Evolutionary conservation across 108 stramenopile species (phyloP).

Genomic region (Cyclotella atomus): DNA sequence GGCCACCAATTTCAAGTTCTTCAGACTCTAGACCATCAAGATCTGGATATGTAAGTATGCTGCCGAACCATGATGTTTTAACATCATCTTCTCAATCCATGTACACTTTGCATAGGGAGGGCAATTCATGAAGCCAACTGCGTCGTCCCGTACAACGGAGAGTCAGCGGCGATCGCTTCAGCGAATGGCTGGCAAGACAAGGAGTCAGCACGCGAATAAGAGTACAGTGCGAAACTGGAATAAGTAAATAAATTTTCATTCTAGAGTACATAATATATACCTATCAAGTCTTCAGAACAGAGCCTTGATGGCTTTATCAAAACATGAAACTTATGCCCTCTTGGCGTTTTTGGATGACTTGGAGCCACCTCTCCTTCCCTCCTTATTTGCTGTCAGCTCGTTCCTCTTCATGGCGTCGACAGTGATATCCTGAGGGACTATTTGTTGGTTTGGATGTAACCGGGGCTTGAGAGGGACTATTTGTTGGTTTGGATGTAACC

Average conservation of each 20-base stretch:
- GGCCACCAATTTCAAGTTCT: constrained; percentile 21
- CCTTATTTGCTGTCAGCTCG: neutral
- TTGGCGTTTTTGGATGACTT: too few relatives aligned
- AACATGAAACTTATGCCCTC: too few relatives aligned
- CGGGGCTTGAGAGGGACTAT: too few relatives aligned
- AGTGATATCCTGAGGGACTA: neutral
- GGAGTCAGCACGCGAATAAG: constrained; percentile 8
- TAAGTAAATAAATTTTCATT: too few relatives aligned
- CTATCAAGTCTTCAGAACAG: too few relatives aligned
- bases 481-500: neutral
- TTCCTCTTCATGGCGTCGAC: neutral
- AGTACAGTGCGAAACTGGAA: too few relatives aligned
- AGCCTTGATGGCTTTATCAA: too few relatives aligned
- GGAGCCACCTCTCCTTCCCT: neutral
- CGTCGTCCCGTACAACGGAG: constrained; percentile 16
- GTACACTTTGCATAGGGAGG: neutral
- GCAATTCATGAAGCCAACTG: constrained; percentile 9
- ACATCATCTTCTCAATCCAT: neutral
- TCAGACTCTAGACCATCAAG: constrained; percentile 15
- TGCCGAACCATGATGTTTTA: neutral
- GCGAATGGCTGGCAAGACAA: constrained; percentile 7
- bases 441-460: too few relatives aligned
- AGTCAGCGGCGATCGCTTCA: constrained; percentile 23
- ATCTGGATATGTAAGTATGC: constrained; percentile 17
- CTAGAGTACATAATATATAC: too few relatives aligned